Evolutionary conservation across 2,329 filamentous ascomycete species (phyloP).

Genomic region (Pseudogymnoascus sp.): DNA sequence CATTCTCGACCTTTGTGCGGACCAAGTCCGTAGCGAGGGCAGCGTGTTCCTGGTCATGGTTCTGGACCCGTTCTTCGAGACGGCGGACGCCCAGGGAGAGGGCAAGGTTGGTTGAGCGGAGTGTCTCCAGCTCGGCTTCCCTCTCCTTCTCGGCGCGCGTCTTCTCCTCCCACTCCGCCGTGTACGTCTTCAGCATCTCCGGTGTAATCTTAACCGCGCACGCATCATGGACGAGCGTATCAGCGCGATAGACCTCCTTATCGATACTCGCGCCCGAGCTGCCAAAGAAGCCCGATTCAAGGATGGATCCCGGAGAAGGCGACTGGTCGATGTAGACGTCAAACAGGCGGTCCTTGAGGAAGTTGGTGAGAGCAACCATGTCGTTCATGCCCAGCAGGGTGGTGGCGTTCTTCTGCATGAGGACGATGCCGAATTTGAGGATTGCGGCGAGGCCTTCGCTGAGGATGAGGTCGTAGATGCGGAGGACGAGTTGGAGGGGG

Average conservation of each 20-base stretch:
- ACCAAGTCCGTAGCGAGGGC: conserved; percentile 86
- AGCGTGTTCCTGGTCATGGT: conserved; percentile 83
- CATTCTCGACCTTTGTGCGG: conserved; percentile 85
- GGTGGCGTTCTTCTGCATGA: conserved; percentile 90
- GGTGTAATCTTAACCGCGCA: conserved; percentile 80
- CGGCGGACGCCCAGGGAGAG: conserved; percentile 71
- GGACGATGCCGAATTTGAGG: conserved; percentile 83
- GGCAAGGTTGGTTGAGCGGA: conserved; percentile 58
- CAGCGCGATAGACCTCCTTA: conserved; percentile 92
- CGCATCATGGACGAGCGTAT: conserved; percentile 86
- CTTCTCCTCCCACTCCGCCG: conserved; percentile 86
- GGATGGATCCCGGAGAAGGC: conserved; percentile 82
- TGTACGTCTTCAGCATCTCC: conserved; percentile 73
- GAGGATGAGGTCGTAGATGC: conserved; percentile 92
- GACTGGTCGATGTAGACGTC: conserved; percentile 95
- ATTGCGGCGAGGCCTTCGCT: conserved; percentile 91
- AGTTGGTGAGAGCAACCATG: conserved; percentile 80
- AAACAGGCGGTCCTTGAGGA: conserved; percentile 88
- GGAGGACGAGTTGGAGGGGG: conserved; percentile 87
- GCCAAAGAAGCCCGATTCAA: conserved; percentile 96
- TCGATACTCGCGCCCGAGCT: conserved; percentile 81
- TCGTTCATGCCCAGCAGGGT: conserved; percentile 77
- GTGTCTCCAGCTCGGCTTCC: conserved; percentile 68
- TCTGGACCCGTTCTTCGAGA: conserved; percentile 80
- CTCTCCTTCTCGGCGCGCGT: conserved; percentile 72